Conservation (phyloP, 2,329 filamentous ascomycete species). For the Fusarium neocosmosporiellum region DNA sequence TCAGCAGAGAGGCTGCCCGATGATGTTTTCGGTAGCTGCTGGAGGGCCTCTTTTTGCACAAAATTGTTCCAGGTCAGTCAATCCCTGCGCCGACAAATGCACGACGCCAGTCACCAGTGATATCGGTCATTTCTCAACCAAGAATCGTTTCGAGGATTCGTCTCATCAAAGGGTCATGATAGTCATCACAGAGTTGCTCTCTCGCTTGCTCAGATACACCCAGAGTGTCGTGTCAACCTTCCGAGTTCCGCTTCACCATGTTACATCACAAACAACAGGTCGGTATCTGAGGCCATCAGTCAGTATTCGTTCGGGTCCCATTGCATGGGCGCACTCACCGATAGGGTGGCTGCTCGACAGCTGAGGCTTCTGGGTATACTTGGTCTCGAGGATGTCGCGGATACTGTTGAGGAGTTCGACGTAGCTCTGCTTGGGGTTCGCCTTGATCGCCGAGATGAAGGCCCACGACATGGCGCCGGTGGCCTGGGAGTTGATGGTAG, state of each 20-base stretch:
- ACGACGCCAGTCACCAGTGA: not conserved
- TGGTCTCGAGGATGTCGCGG: conserved; percentile 84
- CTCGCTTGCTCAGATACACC: conserved; percentile 4
- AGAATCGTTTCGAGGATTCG: not conserved
- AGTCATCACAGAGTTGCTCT: not conserved
- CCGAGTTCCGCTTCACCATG: conserved; percentile 48
- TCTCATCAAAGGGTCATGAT: conserved; percentile 57
- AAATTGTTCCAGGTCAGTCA: not conserved
- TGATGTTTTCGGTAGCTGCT: not conserved
- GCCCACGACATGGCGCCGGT: conserved; percentile 99
- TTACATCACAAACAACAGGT: conserved; percentile 75
- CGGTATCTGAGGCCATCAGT: conserved; percentile 62
- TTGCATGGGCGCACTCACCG: conserved; percentile 69
- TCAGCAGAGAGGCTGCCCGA: not conserved
- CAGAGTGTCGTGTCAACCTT: conserved; percentile 60
- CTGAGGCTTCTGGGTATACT: conserved; percentile 96
- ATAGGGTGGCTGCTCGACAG: conserved; percentile 95
- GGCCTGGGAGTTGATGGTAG: conserved; percentile 86
- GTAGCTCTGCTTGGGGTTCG: conserved; percentile 96
- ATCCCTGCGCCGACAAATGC: not conserved
- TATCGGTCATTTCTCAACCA: not conserved
- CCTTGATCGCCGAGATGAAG: conserved; percentile 90
- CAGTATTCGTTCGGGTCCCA: conserved; percentile 13
- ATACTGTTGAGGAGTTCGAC: conserved; percentile 96
- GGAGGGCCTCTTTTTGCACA: not conserved